Percentiles rank a stretch among this genome's conserved stretches.
Conservation (phyloP, 176 grass and related monocot species). For the Alopecurus myosuroides region DNA sequence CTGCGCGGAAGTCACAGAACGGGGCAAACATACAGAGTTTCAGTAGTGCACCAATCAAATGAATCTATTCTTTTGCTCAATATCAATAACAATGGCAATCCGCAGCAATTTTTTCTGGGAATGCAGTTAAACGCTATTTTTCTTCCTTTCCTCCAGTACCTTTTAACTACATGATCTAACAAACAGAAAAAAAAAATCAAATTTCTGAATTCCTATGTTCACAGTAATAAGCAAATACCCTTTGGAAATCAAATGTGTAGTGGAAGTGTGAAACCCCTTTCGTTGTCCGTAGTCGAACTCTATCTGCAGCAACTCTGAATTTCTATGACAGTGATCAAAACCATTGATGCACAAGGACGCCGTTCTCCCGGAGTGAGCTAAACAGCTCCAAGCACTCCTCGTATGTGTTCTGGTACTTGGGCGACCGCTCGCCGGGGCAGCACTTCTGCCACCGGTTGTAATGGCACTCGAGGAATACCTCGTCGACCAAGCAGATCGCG, state of each 20-base stretch:
- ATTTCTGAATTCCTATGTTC: background rate
- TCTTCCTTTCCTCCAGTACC: background rate
- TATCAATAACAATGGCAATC: background rate
- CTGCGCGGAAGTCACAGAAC: background rate
- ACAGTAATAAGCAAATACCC: background rate
- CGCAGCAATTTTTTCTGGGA: constrained; percentile 11
- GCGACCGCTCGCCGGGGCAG: constrained; percentile 61
- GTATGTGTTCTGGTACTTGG: constrained; percentile 70
- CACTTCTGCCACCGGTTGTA: constrained; percentile 85
- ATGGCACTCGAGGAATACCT: constrained; percentile 83
- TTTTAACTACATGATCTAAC: constrained; percentile 18
- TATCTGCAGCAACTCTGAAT: constrained; percentile 1
- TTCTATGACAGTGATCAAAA: constrained; percentile 32
- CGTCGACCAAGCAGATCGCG: constrained; percentile 61
- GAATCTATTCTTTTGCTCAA: background rate
- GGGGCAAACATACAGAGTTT: background rate
- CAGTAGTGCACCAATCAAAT: background rate
- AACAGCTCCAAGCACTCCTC: constrained; percentile 67
- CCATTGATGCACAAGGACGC: constrained; percentile 88
- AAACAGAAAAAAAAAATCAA: background rate
- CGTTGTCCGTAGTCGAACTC: background rate
- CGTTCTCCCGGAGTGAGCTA: constrained; percentile 44
- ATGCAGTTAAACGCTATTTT: background rate
- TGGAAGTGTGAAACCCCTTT: background rate
- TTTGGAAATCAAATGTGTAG: background rate